Base-by-base conservation (phyloP, 2,329 filamentous ascomycete species). In the Stagonosporopsis cucurbitacearum region DNA sequence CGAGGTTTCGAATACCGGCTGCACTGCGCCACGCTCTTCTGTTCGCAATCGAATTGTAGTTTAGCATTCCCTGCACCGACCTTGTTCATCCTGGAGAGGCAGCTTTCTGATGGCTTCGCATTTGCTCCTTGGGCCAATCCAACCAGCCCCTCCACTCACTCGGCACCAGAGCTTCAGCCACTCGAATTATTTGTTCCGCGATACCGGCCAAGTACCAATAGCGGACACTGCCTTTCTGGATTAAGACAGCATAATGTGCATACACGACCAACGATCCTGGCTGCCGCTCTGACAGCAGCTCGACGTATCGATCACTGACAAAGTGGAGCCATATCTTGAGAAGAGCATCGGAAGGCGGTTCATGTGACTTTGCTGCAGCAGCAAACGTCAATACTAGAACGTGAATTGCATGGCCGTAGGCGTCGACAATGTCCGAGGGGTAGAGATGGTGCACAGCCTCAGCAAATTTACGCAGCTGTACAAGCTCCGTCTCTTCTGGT, bases 261-360 rank as follows among this genome's bases (percentile, higher is more conserved):
- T 76, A 66, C 23, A 77, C 72, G 44, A 75, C 67, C 45, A 76
- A 50, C 17, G 72, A 70, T 7, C 68, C 65, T 4, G 71, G 71
- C 40, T 74, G 67, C 32, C 62, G 61, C 35, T 68, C 62, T 12
- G 62, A 65, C 8, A 75, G 57, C 33, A 71, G 49, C 32, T 71
- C 68, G 23, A 72, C 40, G 26, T 71, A 72, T 30, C 65, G 60
- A 13, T 67, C 60, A 0, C 62, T 57, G 6, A 72, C 48, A 11
- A 62, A 50, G 45, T 70, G 66, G 6, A 67, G 58, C 67, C 67
- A 72, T 9, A 70, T 65, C 45, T 69, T 72, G 25, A 70, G 44
- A 22, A 71, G 48, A 6, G 67, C 59, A 42, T 64, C 58, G 2
- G 69, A 70, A 12, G 69, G 65, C 7, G 61, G 64, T 7, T 43